A percentile compares a stretch with the other conserved stretches of the same genome.
phyloP scores from a whole-genome alignment of 208 protist genomes.

The Trypanosoma avium region DNA sequence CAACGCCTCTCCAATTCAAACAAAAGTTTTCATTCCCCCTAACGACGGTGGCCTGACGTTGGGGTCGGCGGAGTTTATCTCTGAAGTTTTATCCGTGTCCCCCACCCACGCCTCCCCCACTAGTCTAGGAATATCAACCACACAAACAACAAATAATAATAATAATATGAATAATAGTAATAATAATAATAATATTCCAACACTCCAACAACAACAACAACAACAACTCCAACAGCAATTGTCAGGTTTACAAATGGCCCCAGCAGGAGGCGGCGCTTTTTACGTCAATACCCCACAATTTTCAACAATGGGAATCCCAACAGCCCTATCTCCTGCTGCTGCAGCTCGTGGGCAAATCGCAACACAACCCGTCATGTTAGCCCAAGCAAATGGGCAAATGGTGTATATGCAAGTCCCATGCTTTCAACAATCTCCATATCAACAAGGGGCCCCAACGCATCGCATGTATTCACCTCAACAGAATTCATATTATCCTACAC shows the following conservation, averaged over 20 bases:
- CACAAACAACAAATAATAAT: not conserved
- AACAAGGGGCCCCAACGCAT: conserved; percentile 8
- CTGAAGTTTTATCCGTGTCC: no score
- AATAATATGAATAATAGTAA: no score
- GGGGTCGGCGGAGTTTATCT: no score
- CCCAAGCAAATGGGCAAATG: conserved; percentile 19
- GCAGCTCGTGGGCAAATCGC: conserved; percentile 8
- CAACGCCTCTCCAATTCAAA: no score
- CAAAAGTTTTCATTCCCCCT: no score
- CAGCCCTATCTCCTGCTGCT: no score
- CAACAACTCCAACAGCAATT: conserved; percentile 8
- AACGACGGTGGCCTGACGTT: no score
- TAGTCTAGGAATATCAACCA: no score
- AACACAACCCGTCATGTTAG: conserved; percentile 25
- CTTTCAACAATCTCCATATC: conserved; percentile 26
- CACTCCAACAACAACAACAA: not conserved
- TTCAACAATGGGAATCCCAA: conserved; percentile 8
- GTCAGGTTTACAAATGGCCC: conserved; percentile 16
- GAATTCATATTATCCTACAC: conserved; percentile 20
- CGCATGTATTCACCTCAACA: conserved; percentile 7
- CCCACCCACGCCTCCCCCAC: not conserved
- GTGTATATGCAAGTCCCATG: conserved; percentile 28
- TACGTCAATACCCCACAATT: conserved; percentile 23
- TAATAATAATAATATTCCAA: no score
- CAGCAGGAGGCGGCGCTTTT: conserved; percentile 13